A percentile compares a stretch with the other conserved stretches of the same genome.
Conservation (phyloP, 805 yeast species). For the Metschnikowia proteae region DNA sequence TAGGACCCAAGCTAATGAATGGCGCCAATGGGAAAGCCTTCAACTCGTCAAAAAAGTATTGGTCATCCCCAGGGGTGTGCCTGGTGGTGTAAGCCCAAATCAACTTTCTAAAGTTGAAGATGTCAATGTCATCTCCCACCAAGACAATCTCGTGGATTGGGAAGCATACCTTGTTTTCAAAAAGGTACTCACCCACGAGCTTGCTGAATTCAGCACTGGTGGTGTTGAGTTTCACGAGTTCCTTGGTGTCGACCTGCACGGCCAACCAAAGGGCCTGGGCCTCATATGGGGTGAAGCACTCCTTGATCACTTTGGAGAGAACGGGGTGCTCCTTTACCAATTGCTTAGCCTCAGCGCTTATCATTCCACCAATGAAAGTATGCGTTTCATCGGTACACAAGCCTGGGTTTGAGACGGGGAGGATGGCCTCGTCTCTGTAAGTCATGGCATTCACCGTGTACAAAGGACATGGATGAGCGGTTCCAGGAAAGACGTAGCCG, state of each 20-base stretch:
- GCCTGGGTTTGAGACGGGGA: constrained; percentile 27
- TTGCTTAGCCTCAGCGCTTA: constrained; percentile 16
- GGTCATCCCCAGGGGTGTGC: constrained; percentile 24
- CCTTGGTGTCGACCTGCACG: constrained; percentile 18
- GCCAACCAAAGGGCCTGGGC: constrained; percentile 23
- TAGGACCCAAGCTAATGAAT: constrained; percentile 17
- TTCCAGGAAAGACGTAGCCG: constrained; percentile 23
- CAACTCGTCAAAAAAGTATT: constrained; percentile 16
- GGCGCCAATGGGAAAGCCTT: constrained; percentile 23
- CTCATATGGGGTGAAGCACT: constrained; percentile 24
- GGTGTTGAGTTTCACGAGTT: constrained; percentile 18
- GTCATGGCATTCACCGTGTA: constrained; percentile 21
- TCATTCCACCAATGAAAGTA: constrained; percentile 23
- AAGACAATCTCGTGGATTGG: constrained; percentile 22
- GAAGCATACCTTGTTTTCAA: constrained; percentile 14
- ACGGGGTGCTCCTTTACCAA: constrained; percentile 11
- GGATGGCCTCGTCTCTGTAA: constrained; percentile 22
- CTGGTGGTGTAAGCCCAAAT: constrained; percentile 27
- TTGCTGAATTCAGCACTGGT: constrained; percentile 17
- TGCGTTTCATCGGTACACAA: constrained; percentile 25
- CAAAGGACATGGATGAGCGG: constrained; percentile 23
- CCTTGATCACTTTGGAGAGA: constrained; percentile 15
- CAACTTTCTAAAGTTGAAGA: constrained; percentile 22
- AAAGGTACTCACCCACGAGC: constrained; percentile 19
- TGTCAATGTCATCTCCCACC: constrained; percentile 26